A percentile compares a stretch with the other conserved stretches of the same genome.
Evolutionary conservation across 2,329 filamentous ascomycete species (phyloP).

Genomic region (Colletotrichum eremochloae): DNA sequence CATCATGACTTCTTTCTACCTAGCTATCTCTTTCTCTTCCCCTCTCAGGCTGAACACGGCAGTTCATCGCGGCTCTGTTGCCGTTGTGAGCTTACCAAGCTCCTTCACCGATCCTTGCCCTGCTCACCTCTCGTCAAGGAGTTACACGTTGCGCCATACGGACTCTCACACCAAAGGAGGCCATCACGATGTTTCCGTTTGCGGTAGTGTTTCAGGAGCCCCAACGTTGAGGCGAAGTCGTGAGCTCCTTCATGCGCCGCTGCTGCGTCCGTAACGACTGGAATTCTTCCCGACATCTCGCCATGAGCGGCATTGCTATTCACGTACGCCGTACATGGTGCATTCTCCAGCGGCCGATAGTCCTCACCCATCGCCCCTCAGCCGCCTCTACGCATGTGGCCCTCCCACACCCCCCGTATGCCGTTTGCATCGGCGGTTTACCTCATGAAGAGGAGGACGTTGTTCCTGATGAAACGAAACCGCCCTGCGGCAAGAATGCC

Average conservation of each 20-base stretch:
- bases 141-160: neutral
- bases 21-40: neutral
- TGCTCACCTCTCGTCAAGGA: neutral
- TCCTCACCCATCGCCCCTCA: neutral
- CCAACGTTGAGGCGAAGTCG: constrained; percentile 4
- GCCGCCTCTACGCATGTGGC: neutral
- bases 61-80: constrained; percentile 1
- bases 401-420: too few relatives aligned
- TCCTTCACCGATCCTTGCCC: neutral
- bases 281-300: neutral
- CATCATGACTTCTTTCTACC: neutral
- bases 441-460: constrained; percentile 3
- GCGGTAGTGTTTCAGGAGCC: constrained; percentile 1
- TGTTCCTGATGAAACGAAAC: constrained; percentile 6
- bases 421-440: constrained; percentile 14
- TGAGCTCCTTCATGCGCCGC: neutral
- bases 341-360: constrained; percentile 6
- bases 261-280: constrained; percentile 4
- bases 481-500: neutral
- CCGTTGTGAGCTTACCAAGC: neutral
- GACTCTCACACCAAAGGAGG: neutral
- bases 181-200: constrained; percentile 10
- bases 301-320: too few relatives aligned
- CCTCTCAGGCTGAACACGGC: constrained; percentile 3
- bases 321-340: neutral